Base-by-base conservation (phyloP, 1,139 yeast species). In the Scheffersomyces stambukii region DNA sequence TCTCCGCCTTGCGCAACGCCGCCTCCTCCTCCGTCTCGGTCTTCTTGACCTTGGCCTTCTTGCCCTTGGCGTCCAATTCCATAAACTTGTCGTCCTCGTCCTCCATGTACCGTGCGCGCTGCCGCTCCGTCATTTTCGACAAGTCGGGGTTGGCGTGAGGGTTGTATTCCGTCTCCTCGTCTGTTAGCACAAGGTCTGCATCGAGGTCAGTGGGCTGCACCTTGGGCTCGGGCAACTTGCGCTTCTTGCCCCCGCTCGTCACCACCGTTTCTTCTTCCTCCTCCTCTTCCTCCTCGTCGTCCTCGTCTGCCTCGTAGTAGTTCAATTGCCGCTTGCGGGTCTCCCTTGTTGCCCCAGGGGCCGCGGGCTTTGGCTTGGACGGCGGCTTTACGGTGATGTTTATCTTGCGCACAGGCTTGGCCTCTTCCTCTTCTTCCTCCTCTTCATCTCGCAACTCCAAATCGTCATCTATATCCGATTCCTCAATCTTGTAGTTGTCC, bases 1-100 rank as follows among this genome's bases (percentile, higher is more conserved):
- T 80, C 50, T 91, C 98, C 1, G 94, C 89, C 39, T 88, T 78
- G 23, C 88, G 70, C 35, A 86, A 57, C 21, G 85, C 85, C 22
- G 78, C 70, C 54, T 89, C 95, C 50, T 91, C 96, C 35, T 81
- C 96, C 0, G 95, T 81, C 33, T 84, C 70, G 46, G 72, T 75
- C 41, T 65, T 60, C 50, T 49, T 66, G 48, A 35, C 61, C 43
- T 40, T 47, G 6, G 44, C 38, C 33, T 45, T 45, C 37, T 46
- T 44, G 14, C 40, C 62, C 40, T 19, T 65, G 28, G 37, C 52
- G 24, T 47, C 53, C 21, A 57, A 41, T 26, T 54, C 61, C 4
- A 52, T 34, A 36, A 56, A 46, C 42, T 52, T 52, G 4, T 45
- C 40, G 6, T 33, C 43, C 13, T 42, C 48, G 10, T 57, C 57